A percentile compares a stretch with the other conserved stretches of the same genome.
These are phyloP conservation scores for Blumeria hordei DNA, from an alignment of 2,329 filamentous ascomycete genomes.

Conservation along the genomic window DNA sequence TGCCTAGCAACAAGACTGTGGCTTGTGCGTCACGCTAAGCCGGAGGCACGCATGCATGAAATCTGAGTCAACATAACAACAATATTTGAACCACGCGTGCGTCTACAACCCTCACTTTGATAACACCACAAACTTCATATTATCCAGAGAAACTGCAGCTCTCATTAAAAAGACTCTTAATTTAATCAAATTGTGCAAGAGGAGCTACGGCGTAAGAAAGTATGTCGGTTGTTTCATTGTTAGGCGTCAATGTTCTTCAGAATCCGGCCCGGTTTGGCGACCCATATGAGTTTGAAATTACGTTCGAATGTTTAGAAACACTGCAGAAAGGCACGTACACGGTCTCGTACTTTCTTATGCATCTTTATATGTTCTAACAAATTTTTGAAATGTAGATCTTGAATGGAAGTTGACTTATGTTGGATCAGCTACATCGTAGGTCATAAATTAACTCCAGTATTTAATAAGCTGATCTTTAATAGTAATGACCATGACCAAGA, in stretches of 20 bases:
- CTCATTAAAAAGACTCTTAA: too few species aligned
- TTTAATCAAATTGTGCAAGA: too few species aligned
- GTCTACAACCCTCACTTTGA: too few species aligned
- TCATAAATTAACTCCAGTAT: neutral
- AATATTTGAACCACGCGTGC: too few species aligned
- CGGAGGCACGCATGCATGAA: too few species aligned
- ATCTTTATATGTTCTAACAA: neutral
- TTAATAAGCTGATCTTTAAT: neutral
- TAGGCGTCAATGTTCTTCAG: slow-evolving; percentile 89
- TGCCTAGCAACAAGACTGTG: too few species aligned
- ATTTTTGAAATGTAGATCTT: slow-evolving; percentile 37
- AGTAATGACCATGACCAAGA: slow-evolving; percentile 74
- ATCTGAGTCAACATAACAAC: too few species aligned
- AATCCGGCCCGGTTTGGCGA: slow-evolving; percentile 88
- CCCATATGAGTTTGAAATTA: slow-evolving; percentile 93
- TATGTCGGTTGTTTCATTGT: slow-evolving; percentile 91
- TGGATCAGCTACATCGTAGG: slow-evolving; percentile 81
- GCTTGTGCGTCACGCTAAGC: too few species aligned
- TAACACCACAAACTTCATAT: too few species aligned
- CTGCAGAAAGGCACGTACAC: slow-evolving; percentile 56
- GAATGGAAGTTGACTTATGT: slow-evolving; percentile 99
- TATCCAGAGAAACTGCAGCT: too few species aligned
- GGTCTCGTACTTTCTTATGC: too few species aligned
- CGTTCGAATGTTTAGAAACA: slow-evolving; percentile 88
- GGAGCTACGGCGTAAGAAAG: too few species aligned